Conservation (phyloP, 768 basidiomycete species). For the Trametopsis cervina region DNA sequence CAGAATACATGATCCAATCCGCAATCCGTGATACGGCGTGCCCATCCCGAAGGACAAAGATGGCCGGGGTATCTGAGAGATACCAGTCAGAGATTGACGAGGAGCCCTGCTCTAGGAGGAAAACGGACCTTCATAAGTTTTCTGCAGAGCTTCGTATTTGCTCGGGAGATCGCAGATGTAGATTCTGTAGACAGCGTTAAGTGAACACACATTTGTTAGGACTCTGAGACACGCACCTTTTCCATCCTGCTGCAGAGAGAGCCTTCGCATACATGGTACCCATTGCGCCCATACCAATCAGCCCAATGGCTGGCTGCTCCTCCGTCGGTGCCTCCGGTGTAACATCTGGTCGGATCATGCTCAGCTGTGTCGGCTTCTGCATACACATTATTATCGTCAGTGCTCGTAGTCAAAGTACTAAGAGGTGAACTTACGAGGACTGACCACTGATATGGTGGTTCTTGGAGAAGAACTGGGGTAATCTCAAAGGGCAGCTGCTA, state of each 20-base stretch:
- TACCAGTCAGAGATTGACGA: background rate
- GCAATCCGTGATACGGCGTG: constrained; percentile 83
- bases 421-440: too few relatives aligned
- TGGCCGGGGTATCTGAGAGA: constrained; percentile 43
- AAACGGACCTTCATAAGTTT: constrained; percentile 58
- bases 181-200: constrained; percentile 47
- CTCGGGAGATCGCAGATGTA: constrained; percentile 83
- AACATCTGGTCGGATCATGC: constrained; percentile 17
- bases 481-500: too few relatives aligned
- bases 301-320: constrained; percentile 72
- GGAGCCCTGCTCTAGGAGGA: too few relatives aligned
- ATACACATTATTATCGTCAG: too few relatives aligned
- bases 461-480: too few relatives aligned
- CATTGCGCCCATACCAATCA: constrained; percentile 99
- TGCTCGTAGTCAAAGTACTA: too few relatives aligned
- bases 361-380: too few relatives aligned
- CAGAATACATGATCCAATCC: constrained; percentile 92
- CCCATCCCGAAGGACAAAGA: constrained; percentile 70
- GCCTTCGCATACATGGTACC: constrained; percentile 85
- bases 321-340: constrained; percentile 31
- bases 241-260: constrained; percentile 80
- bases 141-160: constrained; percentile 57
- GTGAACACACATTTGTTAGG: background rate
- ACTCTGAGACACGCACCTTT: constrained; percentile 47
- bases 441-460: too few relatives aligned